Evolutionary conservation across 106 monocot species (phyloP).

Genomic region (Dioscorea zingiberensis): DNA sequence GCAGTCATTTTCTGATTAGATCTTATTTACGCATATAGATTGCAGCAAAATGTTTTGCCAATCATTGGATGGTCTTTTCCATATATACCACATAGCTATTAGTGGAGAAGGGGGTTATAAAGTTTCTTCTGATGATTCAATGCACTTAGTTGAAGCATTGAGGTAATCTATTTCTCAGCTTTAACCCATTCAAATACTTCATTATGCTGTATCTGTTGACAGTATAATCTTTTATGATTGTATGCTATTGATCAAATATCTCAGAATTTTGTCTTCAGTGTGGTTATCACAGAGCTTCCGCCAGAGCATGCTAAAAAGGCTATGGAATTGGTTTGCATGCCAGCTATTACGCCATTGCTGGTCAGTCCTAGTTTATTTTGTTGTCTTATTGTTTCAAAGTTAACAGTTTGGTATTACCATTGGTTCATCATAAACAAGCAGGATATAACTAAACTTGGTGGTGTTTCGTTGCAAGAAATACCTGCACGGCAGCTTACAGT

Average conservation of each 20-base stretch:
- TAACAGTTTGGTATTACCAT: background rate
- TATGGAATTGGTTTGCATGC: constrained; percentile 72
- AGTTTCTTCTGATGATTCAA: constrained; percentile 74
- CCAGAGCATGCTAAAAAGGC: constrained; percentile 72
- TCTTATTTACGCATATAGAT: constrained; percentile 33
- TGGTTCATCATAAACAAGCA: constrained; percentile 19
- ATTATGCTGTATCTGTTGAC: background rate
- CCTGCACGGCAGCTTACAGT: constrained; percentile 72
- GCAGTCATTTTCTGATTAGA: background rate
- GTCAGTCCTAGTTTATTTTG: constrained; percentile 16
- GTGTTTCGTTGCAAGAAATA: constrained; percentile 49
- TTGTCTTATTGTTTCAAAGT: background rate
- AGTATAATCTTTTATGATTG: too few species aligned
- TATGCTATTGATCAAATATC: too few species aligned
- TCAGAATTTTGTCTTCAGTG: constrained; percentile 32
- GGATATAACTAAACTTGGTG: constrained; percentile 64
- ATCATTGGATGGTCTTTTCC: constrained; percentile 83
- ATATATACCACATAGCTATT: constrained; percentile 85
- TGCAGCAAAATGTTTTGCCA: constrained; percentile 75
- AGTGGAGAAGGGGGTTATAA: constrained; percentile 93
- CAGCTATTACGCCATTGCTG: constrained; percentile 64
- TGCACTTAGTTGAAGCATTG: constrained; percentile 92
- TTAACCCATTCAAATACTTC: background rate
- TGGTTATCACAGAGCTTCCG: constrained; percentile 78
- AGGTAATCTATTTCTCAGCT: constrained; percentile 34